Base-by-base conservation (phyloP, 352 stramenopile species). In the Phytophthora macrochlamydospora region DNA sequence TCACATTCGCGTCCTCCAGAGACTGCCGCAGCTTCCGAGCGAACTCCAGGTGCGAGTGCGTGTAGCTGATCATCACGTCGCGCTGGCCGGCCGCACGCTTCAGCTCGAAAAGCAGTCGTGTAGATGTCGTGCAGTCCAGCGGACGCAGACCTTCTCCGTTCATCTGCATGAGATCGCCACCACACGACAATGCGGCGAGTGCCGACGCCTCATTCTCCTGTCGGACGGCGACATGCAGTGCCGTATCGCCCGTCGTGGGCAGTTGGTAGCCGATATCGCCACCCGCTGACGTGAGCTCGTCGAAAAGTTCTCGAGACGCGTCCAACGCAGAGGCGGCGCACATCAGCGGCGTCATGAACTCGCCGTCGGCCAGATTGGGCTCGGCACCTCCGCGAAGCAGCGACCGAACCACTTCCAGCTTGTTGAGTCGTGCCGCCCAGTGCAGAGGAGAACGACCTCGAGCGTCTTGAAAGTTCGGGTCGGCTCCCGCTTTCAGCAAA, bases 11-110 rank as follows among this genome's bases (percentile, higher is more conserved):
- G 11, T 84, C 64, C 52, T 91, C 84, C 0, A 92, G 56, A 9
- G 69, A 81, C 54, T 77, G 73, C 49, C 82, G 76, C 32, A 93
- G 48, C 38, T 90, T 91, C 55, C 81, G 87, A 35, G 83, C 83
- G 69, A 93, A 91, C 65, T 89, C 80, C 2, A 75, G 62, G 67
- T 93, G 85, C 45, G 85, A 87, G 59, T 93, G 85, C 42, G 85
- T 93, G 68, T 93, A 93, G 71, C 85, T 93, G 68, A 93, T 91
- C 85, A 93, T 93, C 14, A 91, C 85, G 38, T 93, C 85, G 8
- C 85, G 80, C 30, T 87, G 75, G 1, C 85, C 85, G 1, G 85
- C 85, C 0, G 83, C 83, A 11, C 67, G 78, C 62, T 93, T 93
- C 48, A 93, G 73, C 24, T 83, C 83, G 29, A 85, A 93, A 31